Evolutionary conservation across 371 early-diverging fungal genomes (phyloP), one percentile per base, ranked within the genome.

Genomic region (Mucor lusitanicus): DNA sequence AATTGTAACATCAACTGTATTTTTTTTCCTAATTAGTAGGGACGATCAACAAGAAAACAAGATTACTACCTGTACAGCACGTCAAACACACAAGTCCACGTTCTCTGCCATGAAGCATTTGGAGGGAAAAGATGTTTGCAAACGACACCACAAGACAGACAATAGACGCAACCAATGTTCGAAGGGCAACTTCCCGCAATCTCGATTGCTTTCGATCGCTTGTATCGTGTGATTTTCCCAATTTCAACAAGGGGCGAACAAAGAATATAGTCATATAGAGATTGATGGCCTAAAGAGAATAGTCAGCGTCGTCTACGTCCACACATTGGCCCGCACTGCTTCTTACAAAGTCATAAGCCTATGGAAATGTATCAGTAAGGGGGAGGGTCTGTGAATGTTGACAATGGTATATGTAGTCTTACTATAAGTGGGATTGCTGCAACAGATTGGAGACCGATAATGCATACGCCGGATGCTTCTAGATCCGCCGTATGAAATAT

Each of bases 1-100:
- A 59, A 85, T 72, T 0, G 86, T 85, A 28, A 87, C 86, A 73
- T 87, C 86, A n/a, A 85, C 63, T 19, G 17, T n/a, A n/a, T n/a
- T 3, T 21, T 17, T 9, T 46, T 7, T 21, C 11, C 1, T 48
- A 0, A 48, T 48, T 48, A 48, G 23, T 1, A 21, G 8, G 48
- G 48, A 48, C 15, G 42, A 15, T 23, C 19, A 5, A 4, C 19
- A 21, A 48, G 3, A 48, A 48, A 11, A 27, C 27, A 30, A 15
- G 6, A 17, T 6, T 30, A 25, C 17, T 54, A 54, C 54, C 54
- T 12, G 81, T 83, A 62, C 88, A 87, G 17, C 79, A 80, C 0
- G 81, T 82, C 11, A 87, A 40, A 53, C 88, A 87, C 15, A 85
- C 46, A 7, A 82, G 56, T 13, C 84, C 86, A 11, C 88, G 75